Conservation (phyloP, 2,329 filamentous ascomycete species). For the Cladophialophora carrionii region DNA sequence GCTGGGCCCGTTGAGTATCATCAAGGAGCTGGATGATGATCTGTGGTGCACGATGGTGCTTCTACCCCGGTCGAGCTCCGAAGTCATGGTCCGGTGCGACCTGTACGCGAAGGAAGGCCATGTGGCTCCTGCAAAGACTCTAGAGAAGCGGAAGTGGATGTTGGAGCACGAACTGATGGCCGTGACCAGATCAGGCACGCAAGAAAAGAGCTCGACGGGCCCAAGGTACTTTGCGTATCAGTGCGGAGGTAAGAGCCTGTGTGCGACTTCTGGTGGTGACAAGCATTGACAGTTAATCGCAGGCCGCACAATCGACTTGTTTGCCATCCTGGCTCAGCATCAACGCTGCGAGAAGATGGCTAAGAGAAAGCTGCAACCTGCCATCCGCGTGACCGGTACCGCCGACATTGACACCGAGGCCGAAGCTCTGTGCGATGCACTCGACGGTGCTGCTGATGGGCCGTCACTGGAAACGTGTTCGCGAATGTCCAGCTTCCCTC, state of each 20-base stretch:
- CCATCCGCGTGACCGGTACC: conserved; percentile 30
- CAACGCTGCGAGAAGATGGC: conserved; percentile 31
- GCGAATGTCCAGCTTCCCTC: conserved; percentile 23
- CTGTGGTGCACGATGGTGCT: conserved; percentile 34
- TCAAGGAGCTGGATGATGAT: conserved; percentile 30
- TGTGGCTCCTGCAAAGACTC: conserved; percentile 8
- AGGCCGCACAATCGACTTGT: conserved; percentile 35
- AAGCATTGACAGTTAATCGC: neutral
- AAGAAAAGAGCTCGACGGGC: conserved; percentile 2
- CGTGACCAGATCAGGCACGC: conserved; percentile 12
- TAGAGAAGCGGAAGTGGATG: conserved; percentile 29
- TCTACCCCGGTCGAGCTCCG: conserved; percentile 23
- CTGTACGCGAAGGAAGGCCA: conserved; percentile 27
- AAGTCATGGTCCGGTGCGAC: conserved; percentile 31
- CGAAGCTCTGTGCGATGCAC: conserved; percentile 29
- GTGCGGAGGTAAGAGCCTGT: conserved; percentile 31
- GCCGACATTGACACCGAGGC: conserved; percentile 31
- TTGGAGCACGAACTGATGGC: conserved; percentile 29
- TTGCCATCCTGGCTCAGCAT: conserved; percentile 34
- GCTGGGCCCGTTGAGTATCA: conserved; percentile 31
- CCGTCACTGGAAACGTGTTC: conserved; percentile 27
- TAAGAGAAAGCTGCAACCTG: conserved; percentile 30
- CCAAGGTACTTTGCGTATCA: conserved; percentile 30
- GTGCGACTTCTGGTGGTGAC: too few species aligned
- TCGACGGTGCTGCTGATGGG: conserved; percentile 23